These are phyloP conservation scores for Botrytis fabae DNA, from an alignment of 2,329 filamentous ascomycete genomes.

Conservation along the genomic window DNA sequence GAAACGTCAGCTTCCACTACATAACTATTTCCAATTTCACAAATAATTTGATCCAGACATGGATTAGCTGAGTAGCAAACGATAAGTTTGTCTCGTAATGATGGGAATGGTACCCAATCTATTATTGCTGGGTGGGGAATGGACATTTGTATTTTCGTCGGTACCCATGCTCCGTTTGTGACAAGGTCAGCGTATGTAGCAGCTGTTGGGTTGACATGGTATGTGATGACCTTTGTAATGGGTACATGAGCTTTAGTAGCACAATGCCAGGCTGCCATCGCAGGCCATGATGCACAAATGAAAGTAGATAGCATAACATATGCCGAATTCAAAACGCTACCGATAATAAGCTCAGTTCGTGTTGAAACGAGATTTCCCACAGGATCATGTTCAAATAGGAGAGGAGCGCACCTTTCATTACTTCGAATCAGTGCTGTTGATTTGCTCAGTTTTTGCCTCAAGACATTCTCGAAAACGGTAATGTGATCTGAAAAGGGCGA, in stretches of 20 bases:
- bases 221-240: slow-evolving; percentile 2
- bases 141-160: slow-evolving; percentile 15
- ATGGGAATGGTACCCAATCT: slow-evolving; percentile 18
- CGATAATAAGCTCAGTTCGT: slow-evolving; percentile 6
- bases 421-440: neutral
- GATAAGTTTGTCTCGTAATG: slow-evolving; percentile 14
- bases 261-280: slow-evolving; percentile 13
- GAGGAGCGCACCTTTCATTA: slow-evolving; percentile 17
- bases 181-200: slow-evolving; percentile 14
- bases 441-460: slow-evolving; percentile 11
- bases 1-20: slow-evolving; percentile 18
- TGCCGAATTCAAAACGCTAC: slow-evolving; percentile 5
- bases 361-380: neutral
- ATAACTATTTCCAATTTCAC: slow-evolving; percentile 20
- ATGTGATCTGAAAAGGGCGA: slow-evolving; percentile 19
- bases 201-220: slow-evolving; percentile 17
- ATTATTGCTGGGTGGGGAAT: slow-evolving; percentile 12
- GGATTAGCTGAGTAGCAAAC: slow-evolving; percentile 18
- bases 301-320: slow-evolving; percentile 22
- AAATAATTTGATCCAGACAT: slow-evolving; percentile 17
- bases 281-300: slow-evolving; percentile 16
- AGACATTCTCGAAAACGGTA: slow-evolving; percentile 2
- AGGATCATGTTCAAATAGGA: neutral
- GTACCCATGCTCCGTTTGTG: neutral
- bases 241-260: slow-evolving; percentile 17